Evolutionary conservation across 345 rosid genomes (phyloP), one percentile per base, ranked within the genome.

Genomic region (Citrus australasica): DNA sequence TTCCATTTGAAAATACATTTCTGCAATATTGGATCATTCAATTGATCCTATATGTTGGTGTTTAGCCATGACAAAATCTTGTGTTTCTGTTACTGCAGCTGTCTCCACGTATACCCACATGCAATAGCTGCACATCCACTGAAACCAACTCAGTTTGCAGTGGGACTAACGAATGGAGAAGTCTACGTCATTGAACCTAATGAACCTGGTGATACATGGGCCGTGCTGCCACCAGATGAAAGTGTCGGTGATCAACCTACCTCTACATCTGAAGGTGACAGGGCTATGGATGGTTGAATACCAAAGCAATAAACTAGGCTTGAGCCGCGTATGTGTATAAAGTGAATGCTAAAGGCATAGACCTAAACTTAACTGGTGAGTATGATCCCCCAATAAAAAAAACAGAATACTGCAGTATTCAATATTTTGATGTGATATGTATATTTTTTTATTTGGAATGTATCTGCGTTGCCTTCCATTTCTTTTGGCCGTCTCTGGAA

Each of bases 81-180:
- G 42, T 2, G 7, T 28, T 33, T 68, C 6, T 22, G 10, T 37
- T 55, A 37, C 7, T 61, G 56, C 67, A 67, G 86, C 87, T 83
- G 88, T 28, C 16, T 51, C 6, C 70, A 77, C 4, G 83, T 63
- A 22, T 83, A 80, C 74, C 87, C 84, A 0, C 2, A 19, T 16
- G 79, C 78, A 16, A 73, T 86, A 51, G 82, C 86, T 6, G 89
- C 89, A 22, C 84, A 87, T 73, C 90, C 89, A 1, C 65, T 71
- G 42, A 76, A 77, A 65, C 85, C 92, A 28, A 74, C 76, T 79
- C 90, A 89, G 74, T 83, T 87, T 64, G 81, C 88, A 2, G 68
- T 82, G 24, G 88, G 89, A 77, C 76, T 86, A 58, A 68, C 82
- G 3, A 82, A 83, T 65, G 89, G 92, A 9, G 51, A 40, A 62